Conservation (phyloP, 345 rosid species). For the Euphorbia tirucalli region DNA sequence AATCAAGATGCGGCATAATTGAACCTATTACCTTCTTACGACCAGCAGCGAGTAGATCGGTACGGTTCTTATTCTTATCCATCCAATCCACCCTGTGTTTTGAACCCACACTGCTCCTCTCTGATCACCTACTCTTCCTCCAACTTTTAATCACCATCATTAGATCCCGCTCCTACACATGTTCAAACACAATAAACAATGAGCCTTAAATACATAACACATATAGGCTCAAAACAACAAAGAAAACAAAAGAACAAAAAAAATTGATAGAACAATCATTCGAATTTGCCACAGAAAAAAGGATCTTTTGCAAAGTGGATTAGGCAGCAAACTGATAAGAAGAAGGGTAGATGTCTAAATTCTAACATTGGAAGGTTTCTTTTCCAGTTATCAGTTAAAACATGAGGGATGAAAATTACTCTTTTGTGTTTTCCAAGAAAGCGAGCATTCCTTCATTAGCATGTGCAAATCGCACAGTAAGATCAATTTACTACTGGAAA, state of each 20-base stretch:
- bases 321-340: too few relatives aligned
- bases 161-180: slow-evolving; percentile 19
- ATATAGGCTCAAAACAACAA: not conserved
- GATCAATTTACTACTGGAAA: too few relatives aligned
- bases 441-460: too few relatives aligned
- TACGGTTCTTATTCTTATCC: slow-evolving; percentile 91
- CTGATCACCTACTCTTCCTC: slow-evolving; percentile 27
- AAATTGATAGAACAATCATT: too few relatives aligned
- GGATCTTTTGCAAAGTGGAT: too few relatives aligned
- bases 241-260: not conserved
- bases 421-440: too few relatives aligned
- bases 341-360: too few relatives aligned
- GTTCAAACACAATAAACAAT: not conserved
- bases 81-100: slow-evolving; percentile 43
- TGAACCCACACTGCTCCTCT: slow-evolving; percentile 24
- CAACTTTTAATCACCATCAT: slow-evolving; percentile 40
- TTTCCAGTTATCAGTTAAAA: too few relatives aligned
- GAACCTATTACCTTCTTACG: slow-evolving; percentile 65
- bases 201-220: not conserved
- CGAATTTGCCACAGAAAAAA: too few relatives aligned
- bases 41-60: slow-evolving; percentile 89
- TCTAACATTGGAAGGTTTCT: too few relatives aligned
- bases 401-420: too few relatives aligned
- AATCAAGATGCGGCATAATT: not conserved
- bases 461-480: too few relatives aligned